Conservation (phyloP, 805 yeast genomes). For the Ogataea kodamae region DNA sequence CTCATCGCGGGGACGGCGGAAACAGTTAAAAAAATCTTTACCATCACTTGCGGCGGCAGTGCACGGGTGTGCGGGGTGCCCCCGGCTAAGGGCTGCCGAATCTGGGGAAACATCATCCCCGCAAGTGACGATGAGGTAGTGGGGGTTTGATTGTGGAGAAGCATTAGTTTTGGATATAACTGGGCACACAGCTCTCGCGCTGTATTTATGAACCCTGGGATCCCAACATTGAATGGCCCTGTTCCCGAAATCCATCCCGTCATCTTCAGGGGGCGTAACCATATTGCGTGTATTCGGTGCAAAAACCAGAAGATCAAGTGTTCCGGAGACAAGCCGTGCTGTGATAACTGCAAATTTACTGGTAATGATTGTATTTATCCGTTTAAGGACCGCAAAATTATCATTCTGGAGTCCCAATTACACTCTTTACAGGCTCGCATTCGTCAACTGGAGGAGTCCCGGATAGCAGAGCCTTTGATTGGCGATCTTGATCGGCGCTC, state of each 20-base stretch:
- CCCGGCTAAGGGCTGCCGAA: too few species aligned
- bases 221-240: constrained; percentile 13
- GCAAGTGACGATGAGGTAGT: constrained; percentile 8
- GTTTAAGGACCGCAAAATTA: constrained; percentile 29
- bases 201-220: constrained; percentile 11
- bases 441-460: constrained; percentile 21
- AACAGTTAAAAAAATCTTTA: too few species aligned
- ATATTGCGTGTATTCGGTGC: constrained; percentile 48
- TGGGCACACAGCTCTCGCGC: not conserved
- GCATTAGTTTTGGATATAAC: not conserved
- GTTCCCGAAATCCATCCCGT: constrained; percentile 23
- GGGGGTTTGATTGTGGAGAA: constrained; percentile 9
- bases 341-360: constrained; percentile 26
- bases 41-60: too few species aligned
- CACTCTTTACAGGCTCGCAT: constrained; percentile 26
- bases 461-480: constrained; percentile 7
- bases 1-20: too few species aligned
- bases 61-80: too few species aligned
- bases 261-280: constrained; percentile 29
- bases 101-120: too few species aligned
- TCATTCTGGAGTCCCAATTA: constrained; percentile 29
- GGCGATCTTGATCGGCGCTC: constrained; percentile 13
- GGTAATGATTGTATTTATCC: constrained; percentile 27
- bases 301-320: constrained; percentile 49
- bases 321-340: constrained; percentile 37